Percentiles rank a stretch among this genome's conserved stretches.
Evolutionary conservation across 225 moss, liverwort and hornwort species (phyloP).

Genomic region (Pseudoscleropodium purum): DNA sequence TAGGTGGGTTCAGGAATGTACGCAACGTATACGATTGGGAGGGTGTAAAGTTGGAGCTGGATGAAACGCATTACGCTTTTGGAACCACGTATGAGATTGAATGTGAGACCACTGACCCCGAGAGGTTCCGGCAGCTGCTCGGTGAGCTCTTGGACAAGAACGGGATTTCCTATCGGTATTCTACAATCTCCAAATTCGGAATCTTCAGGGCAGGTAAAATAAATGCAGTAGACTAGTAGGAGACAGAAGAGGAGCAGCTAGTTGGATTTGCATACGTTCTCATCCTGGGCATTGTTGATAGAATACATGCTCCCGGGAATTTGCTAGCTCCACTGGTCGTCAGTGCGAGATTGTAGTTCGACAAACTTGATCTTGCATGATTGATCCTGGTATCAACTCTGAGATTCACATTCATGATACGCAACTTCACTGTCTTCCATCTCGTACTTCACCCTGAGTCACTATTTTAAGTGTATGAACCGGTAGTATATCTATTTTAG

Average conservation of each 20-base stretch:
- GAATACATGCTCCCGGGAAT: background rate
- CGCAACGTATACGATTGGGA: constrained; percentile 80
- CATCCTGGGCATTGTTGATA: background rate
- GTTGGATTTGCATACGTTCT: background rate
- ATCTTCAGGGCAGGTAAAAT: constrained; percentile 76
- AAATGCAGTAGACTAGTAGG: constrained; percentile 14
- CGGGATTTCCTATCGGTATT: constrained; percentile 57
- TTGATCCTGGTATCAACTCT: background rate
- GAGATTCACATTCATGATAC: background rate
- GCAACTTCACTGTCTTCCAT: background rate
- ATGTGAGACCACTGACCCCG: constrained; percentile 80
- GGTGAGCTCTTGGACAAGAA: constrained; percentile 50
- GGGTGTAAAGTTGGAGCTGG: constrained; percentile 72
- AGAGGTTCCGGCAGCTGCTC: constrained; percentile 66
- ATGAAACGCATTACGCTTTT: constrained; percentile 85
- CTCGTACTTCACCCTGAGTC: background rate
- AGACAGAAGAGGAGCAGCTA: background rate
- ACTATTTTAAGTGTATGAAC: background rate
- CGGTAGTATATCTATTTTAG: background rate
- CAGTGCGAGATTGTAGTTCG: background rate
- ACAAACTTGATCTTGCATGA: background rate
- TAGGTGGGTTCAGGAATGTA: constrained; percentile 91
- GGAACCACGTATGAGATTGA: constrained; percentile 86
- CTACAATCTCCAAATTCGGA: constrained; percentile 77
- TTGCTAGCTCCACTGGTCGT: background rate